A percentile compares a stretch with the other conserved stretches of the same genome.
Conservation (phyloP, 2,329 filamentous ascomycete genomes). For the Diaporthe longicolla region DNA sequence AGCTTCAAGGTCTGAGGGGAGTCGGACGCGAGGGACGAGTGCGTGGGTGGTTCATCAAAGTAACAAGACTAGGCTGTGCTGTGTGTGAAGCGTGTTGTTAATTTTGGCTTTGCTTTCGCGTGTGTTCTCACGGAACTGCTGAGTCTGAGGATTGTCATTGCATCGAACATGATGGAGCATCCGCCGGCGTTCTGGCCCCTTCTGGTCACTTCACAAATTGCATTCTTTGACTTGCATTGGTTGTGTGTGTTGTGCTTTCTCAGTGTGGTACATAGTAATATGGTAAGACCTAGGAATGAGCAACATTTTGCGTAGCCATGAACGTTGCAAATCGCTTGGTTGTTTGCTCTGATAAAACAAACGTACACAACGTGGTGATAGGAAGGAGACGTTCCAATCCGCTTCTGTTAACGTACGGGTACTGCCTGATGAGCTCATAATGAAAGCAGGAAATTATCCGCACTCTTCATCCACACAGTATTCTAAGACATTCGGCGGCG, state of each 20-base stretch:
- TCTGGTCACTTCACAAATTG: slow-evolving; percentile 21
- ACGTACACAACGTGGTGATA: too few species aligned
- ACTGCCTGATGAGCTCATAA: background rate
- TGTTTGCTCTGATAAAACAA: background rate
- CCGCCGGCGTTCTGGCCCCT: slow-evolving; percentile 11
- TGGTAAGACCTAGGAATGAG: background rate
- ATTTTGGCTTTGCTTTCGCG: background rate
- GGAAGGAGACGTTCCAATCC: background rate
- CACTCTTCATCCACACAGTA: background rate
- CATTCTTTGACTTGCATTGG: slow-evolving; percentile 1
- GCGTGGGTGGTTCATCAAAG: background rate
- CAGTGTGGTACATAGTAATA: background rate
- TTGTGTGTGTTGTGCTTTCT: background rate
- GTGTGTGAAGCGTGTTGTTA: background rate
- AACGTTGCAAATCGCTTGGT: background rate
- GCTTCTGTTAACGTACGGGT: background rate
- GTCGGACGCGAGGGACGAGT: background rate
- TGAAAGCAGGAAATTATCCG: background rate
- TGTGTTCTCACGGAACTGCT: background rate
- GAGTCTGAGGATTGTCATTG: background rate
- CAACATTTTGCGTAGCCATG: background rate
- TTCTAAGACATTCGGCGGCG: slow-evolving; percentile 1
- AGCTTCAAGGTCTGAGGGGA: slow-evolving; percentile 68
- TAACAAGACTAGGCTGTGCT: background rate
- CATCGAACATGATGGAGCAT: slow-evolving; percentile 18